Evolutionary conservation across 2,329 filamentous ascomycete species (phyloP).

Genomic region (Ophiocordyceps sinensis): DNA sequence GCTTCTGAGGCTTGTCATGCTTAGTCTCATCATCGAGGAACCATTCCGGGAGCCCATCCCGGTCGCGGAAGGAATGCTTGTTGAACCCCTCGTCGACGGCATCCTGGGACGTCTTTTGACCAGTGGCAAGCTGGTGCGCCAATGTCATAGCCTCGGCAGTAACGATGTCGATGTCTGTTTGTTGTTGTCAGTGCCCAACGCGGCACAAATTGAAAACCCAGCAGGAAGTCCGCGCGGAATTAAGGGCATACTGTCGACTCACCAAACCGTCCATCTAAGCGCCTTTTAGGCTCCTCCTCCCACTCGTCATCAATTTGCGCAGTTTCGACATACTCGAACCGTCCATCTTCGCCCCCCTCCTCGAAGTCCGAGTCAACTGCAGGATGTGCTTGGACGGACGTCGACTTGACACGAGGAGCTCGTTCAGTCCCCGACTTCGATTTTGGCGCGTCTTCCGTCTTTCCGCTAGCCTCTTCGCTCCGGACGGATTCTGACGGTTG

Average conservation of each 20-base stretch:
- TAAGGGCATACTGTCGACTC: not conserved
- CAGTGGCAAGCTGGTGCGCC: slow-evolving; percentile 79
- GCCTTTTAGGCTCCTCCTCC: slow-evolving; percentile 51
- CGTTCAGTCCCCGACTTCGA: slow-evolving; percentile 2
- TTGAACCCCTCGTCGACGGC: slow-evolving; percentile 88
- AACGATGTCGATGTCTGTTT: slow-evolving; percentile 82
- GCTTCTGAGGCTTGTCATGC: slow-evolving; percentile 73
- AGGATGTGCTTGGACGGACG: not conserved
- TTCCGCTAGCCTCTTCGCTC: slow-evolving; percentile 13
- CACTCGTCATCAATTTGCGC: slow-evolving; percentile 40
- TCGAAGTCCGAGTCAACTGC: slow-evolving; percentile 14
- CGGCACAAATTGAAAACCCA: not conserved
- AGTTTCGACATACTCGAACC: slow-evolving; percentile 49
- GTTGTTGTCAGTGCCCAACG: slow-evolving; percentile 8
- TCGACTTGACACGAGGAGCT: not conserved
- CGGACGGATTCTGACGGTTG: slow-evolving; percentile 29
- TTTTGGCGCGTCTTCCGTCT: slow-evolving; percentile 8
- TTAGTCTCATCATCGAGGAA: slow-evolving; percentile 83
- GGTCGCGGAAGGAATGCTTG: slow-evolving; percentile 79
- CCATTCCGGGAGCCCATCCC: slow-evolving; percentile 90
- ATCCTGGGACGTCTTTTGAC: slow-evolving; percentile 65
- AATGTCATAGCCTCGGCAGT: slow-evolving; percentile 99
- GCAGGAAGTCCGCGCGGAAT: not conserved
- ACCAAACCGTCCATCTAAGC: slow-evolving; percentile 31
- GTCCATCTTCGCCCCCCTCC: slow-evolving; percentile 24